phyloP scores from a whole-genome alignment of 2,329 filamentous ascomycete genomes.

The Venturia effusa region DNA sequence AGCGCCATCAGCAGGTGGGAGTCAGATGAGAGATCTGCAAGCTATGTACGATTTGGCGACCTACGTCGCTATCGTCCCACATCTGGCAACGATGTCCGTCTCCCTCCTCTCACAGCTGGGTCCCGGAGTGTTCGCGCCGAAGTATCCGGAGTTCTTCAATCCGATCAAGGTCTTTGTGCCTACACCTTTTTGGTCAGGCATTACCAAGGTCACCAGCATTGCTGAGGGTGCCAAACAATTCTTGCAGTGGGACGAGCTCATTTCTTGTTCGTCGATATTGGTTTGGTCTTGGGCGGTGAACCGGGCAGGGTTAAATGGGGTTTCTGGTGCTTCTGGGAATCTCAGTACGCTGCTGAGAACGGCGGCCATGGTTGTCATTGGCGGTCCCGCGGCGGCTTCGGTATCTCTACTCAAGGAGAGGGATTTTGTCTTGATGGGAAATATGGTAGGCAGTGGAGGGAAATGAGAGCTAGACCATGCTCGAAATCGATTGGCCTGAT shows the following conservation, averaged over 20 bases:
- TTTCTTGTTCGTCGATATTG: constrained; percentile 1
- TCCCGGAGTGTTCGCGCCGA: neutral
- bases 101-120: neutral
- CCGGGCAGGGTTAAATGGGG: neutral
- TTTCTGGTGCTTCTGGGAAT: neutral
- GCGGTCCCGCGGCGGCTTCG: neutral
- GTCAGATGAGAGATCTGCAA: neutral
- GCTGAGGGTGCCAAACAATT: neutral
- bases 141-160: neutral
- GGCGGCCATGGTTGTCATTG: neutral
- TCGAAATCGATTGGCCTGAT: no score
- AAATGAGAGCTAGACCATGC: no score
- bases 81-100: neutral
- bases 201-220: neutral
- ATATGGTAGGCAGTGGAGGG: neutral
- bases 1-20: neutral
- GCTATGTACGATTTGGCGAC: neutral
- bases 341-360: neutral
- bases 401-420: neutral
- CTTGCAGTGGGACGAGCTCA: neutral
- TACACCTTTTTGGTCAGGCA: neutral
- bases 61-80: neutral
- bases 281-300: neutral
- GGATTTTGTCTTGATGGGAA: neutral
- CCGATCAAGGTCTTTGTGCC: neutral